Percentiles rank a stretch among this genome's conserved stretches.
phyloP scores from a whole-genome alignment of 2,329 filamentous ascomycete genomes.

The Talaromyces sp. region DNA sequence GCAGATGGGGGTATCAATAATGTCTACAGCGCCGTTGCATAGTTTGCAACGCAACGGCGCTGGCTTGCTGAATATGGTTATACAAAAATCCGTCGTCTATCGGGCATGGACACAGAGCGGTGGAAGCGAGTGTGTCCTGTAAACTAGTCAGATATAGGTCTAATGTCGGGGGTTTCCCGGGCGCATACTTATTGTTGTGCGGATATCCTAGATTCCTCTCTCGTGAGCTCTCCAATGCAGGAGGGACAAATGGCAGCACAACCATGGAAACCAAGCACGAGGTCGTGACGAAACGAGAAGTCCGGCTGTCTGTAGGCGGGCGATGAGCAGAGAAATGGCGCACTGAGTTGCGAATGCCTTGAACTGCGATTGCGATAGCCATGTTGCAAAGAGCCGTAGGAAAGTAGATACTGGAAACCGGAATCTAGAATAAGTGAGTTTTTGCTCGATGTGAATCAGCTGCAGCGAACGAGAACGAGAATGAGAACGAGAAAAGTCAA shows the following conservation, averaged over 20 bases:
- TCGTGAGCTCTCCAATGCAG: slow-evolving; percentile 41
- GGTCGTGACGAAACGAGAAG: slow-evolving; percentile 34
- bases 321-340: slow-evolving; percentile 42
- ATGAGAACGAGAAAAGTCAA: not conserved
- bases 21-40: not conserved
- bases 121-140: slow-evolving; percentile 26
- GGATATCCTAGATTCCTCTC: slow-evolving; percentile 34
- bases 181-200: slow-evolving; percentile 32
- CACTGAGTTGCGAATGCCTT: slow-evolving; percentile 20
- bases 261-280: slow-evolving; percentile 40
- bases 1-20: slow-evolving; percentile 1
- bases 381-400: not conserved
- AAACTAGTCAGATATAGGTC: not conserved
- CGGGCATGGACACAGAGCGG: slow-evolving; percentile 40
- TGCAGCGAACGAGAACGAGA: not conserved
- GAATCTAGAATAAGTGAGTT: not conserved
- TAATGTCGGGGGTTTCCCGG: not conserved
- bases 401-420: not conserved
- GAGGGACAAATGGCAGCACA: slow-evolving; percentile 42
- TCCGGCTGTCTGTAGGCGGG: slow-evolving; percentile 33
- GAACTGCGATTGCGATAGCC: slow-evolving; percentile 6
- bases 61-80: not conserved
- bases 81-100: slow-evolving; percentile 12
- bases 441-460: not conserved
- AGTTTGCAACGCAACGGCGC: not conserved